Percentiles rank a stretch among this genome's conserved stretches.
Conservation (phyloP, 441 rosid species). For the Jatropha podagrica region DNA sequence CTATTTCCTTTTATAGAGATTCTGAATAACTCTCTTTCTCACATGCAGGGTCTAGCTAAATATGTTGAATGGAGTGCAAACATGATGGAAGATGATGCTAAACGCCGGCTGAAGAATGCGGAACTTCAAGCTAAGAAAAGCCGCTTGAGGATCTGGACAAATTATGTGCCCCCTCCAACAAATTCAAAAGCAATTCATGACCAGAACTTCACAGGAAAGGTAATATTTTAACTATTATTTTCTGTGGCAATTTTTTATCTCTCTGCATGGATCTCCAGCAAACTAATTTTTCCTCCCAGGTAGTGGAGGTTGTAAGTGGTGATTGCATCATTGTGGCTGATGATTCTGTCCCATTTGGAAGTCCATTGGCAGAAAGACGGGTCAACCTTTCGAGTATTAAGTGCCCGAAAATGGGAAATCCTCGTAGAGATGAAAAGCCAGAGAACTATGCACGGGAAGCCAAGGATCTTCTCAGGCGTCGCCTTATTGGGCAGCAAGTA, state of each 20-base stretch:
- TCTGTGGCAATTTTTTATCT: neutral
- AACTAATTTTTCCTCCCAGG: constrained; percentile 47
- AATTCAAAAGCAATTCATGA: constrained; percentile 93
- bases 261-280: neutral
- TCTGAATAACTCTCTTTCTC: constrained; percentile 3
- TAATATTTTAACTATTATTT: constrained; percentile 23
- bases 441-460: constrained; percentile 93
- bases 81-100: constrained; percentile 95
- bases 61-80: constrained; percentile 99
- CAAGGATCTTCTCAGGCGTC: constrained; percentile 72
- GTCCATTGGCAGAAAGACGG: constrained; percentile 85
- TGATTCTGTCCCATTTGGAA: constrained; percentile 85
- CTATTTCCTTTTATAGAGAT: neutral
- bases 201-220: constrained; percentile 97
- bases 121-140: constrained; percentile 91
- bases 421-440: constrained; percentile 83
- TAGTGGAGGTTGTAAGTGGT: constrained; percentile 95
- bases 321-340: constrained; percentile 92
- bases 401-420: constrained; percentile 91
- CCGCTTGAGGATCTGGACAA: constrained; percentile 79
- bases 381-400: constrained; percentile 92
- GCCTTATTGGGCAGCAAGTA: constrained; percentile 80
- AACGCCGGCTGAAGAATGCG: constrained; percentile 66
- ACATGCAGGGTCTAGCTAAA: constrained; percentile 81
- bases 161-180: constrained; percentile 80